A percentile compares a stretch with the other conserved stretches of the same genome.
Conservation (phyloP, 2,329 filamentous ascomycete species). For the Alternaria alternata region DNA sequence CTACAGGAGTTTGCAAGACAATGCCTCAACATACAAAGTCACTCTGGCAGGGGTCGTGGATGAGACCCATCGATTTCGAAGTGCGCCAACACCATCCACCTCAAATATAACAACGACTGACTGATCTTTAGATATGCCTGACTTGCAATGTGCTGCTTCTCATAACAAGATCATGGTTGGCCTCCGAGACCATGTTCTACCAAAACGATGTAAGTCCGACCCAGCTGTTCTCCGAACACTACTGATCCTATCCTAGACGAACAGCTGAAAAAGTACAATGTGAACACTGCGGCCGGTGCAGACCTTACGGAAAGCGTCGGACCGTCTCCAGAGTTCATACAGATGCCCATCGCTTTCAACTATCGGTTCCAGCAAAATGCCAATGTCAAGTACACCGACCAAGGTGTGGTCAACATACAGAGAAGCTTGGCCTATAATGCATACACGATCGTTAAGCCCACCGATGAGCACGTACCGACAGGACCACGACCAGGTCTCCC, state of each 20-base stretch:
- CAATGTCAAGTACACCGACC: constrained; percentile 69
- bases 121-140: constrained; percentile 67
- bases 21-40: constrained; percentile 70
- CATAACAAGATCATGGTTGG: constrained; percentile 74
- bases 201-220: constrained; percentile 69
- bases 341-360: constrained; percentile 75
- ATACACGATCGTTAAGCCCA: constrained; percentile 65
- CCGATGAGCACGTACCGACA: constrained; percentile 68
- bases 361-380: constrained; percentile 84
- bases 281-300: constrained; percentile 54
- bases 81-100: constrained; percentile 48
- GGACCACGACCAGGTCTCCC: constrained; percentile 66
- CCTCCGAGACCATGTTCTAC: constrained; percentile 74
- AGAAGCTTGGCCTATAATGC: constrained; percentile 36
- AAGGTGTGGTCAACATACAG: constrained; percentile 41
- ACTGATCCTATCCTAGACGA: constrained; percentile 53
- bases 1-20: constrained; percentile 73
- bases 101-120: constrained; percentile 20
- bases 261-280: constrained; percentile 69
- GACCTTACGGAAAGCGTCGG: constrained; percentile 74
- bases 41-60: constrained; percentile 76
- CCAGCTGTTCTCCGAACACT: not conserved
- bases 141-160: constrained; percentile 82
- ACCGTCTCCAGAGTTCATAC: constrained; percentile 80
- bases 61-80: constrained; percentile 86